These are phyloP conservation scores for Rauvolfia tetraphylla DNA, from an alignment of 257 asterid species.

Conservation along the genomic window DNA sequence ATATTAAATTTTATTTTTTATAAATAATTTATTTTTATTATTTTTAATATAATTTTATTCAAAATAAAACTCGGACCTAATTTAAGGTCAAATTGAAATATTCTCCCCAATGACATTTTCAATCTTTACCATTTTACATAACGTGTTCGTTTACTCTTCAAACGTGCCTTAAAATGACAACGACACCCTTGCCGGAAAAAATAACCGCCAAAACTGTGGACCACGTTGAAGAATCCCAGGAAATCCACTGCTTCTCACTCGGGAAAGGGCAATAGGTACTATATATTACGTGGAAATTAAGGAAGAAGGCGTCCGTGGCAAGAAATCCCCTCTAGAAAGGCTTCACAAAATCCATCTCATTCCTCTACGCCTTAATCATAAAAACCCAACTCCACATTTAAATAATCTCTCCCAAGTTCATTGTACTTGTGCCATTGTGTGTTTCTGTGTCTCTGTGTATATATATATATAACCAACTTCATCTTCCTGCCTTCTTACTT, in stretches of 20 bases:
- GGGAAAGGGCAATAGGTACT: too few relatives aligned
- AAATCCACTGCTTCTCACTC: constrained; percentile 4
- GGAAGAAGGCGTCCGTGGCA: constrained; percentile 57
- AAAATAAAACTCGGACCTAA: too few relatives aligned
- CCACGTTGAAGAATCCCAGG: constrained; percentile 17
- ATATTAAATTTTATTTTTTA: too few relatives aligned
- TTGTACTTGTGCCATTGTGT: neutral
- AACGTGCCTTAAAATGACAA: neutral
- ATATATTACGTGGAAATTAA: constrained; percentile 14
- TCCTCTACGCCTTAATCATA: constrained; percentile 35
- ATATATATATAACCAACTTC: constrained; percentile 14
- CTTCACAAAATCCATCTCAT: constrained; percentile 21
- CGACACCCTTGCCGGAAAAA: constrained; percentile 1
- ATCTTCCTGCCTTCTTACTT: constrained; percentile 31
- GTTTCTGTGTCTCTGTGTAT: neutral
- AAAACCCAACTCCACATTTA: constrained; percentile 2
- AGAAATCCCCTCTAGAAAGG: constrained; percentile 39
- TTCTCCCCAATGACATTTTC: neutral
- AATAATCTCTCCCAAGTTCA: neutral
- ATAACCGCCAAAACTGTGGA: constrained; percentile 28
- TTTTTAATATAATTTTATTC: too few relatives aligned
- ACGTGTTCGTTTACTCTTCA: constrained; percentile 16
- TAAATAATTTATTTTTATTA: too few relatives aligned
- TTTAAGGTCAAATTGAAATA: constrained; percentile 5
- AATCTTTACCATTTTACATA: constrained; percentile 11